Base-by-base conservation (phyloP, 805 yeast genomes). In the Lipomyces starkeyi region DNA sequence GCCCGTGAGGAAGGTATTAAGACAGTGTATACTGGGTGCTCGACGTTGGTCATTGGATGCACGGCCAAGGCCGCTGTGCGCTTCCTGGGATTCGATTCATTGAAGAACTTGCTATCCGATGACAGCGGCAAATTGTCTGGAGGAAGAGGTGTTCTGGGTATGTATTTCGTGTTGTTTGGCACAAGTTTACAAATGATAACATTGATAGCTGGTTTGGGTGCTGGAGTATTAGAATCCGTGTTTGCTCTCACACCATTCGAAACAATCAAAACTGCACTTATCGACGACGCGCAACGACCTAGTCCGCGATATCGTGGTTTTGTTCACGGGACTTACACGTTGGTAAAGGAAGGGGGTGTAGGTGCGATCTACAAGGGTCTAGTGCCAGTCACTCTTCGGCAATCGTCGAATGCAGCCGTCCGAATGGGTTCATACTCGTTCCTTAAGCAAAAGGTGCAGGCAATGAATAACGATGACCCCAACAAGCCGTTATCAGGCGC, bases 181-280 rank as follows among this genome's bases (percentile, higher is more conserved):
- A 43, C 49, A n/a, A n/a, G 49, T 17, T 43, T 43, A n/a, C 8
- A 43, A 43, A 43, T 43, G 22, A 1, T 43, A n/a, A 43, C 14
- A 43, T 43, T 17, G 49, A 61, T 17, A 55, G 99, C 99, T 1
- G 99, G 99, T n/a, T 82, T 95, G 57, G 98, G 98, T 59, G 99
- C 99, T 2, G 99, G 99, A 49, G 85, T 93, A 58, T 79, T 94
- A 69, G 99, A 94, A 78, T 89, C 97, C 66, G 89, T 93, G 34
- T 83, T 93, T 58, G 98, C 98, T 0, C 97, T 95, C 59, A 94
- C 99, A 0, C 99, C 99, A 1, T 93, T 93, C 65, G 99, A 94
- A 79, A 97, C 97, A 47, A 91, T 94, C 79, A 94, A 94, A 77
- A 94, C 98, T 0, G 97, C 96, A 0, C 84, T 93, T 20, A 95